Base-by-base conservation (phyloP, 164 flowering plant genomes). In the Echeveria elegans region DNA sequence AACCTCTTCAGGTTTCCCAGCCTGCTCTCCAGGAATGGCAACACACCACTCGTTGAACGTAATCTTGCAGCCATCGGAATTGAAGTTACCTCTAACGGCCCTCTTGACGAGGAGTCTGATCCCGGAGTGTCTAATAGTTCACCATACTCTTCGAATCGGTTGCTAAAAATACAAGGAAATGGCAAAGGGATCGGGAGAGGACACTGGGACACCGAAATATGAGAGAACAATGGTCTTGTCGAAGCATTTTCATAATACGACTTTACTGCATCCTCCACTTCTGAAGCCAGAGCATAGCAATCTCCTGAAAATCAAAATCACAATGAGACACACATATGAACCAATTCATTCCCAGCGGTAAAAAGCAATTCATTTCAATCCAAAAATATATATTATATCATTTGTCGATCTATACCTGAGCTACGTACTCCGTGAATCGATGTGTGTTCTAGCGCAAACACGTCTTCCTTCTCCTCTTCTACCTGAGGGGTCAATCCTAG, bases 31-130 rank as follows among this genome's bases (percentile, higher is more conserved):
- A 89, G 34, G 66, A 80, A 88, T 16, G 97, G 97, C 68, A 92
- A 77, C 43, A 89, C 63, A 1, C 89, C 90, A 40, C 36, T 86
- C 82, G 86, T 87, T 11, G 96, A 88, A n/a, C 94, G 86, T 12
- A 89, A 79, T 72, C 99, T 86, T 59, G 90, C 83, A 40, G 94
- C 96, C 82, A 86, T 75, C 5, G 97, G 99, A 32, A 92, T 75
- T n/a, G 96, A 91, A 69, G 79, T 83, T 37, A 94, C 82, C 11
- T 87, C 94, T 29, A 91, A 92, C 1, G 97, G 81, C 23, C 96
- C 90, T 70, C 45, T 40, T 40, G 15, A 40, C 14, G 45, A 40
- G 14, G 15, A 40, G 15, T 40, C 45, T 8, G 45, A 52, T 28
- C 69, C 18, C 43, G 89, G 82, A 48, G 45, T 40, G 45, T 8